Evolutionary conservation across 352 stramenopile genomes (phyloP).

Genomic region (Saprolegnia parasitica): DNA sequence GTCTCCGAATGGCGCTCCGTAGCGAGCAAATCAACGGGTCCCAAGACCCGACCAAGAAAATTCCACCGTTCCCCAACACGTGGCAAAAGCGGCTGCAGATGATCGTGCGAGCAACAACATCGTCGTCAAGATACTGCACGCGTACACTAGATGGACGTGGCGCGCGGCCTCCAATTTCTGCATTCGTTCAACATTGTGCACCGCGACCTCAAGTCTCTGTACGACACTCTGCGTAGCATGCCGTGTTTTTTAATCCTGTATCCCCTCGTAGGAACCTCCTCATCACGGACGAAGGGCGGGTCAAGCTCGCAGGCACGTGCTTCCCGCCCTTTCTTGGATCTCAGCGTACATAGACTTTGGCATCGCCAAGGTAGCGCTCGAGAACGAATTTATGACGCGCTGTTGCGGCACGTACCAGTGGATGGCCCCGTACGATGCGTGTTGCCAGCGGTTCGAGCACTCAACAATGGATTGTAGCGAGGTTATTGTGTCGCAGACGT

Average conservation of each 20-base stretch:
- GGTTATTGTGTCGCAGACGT: constrained; percentile 57
- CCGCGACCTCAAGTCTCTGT: constrained; percentile 77
- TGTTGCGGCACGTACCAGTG: constrained; percentile 79
- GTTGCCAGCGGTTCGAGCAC: neutral
- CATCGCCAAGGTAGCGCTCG: constrained; percentile 55
- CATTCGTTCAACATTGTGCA: constrained; percentile 81
- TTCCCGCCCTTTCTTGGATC: neutral
- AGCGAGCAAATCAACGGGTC: constrained; percentile 75
- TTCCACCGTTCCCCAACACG: constrained; percentile 57
- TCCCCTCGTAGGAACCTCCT: constrained; percentile 60
- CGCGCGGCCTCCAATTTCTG: constrained; percentile 64
- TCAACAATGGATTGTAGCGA: constrained; percentile 39
- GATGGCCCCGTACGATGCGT: constrained; percentile 62
- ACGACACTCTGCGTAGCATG: constrained; percentile 29
- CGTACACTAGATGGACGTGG: constrained; percentile 49
- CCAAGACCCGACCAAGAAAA: constrained; percentile 44
- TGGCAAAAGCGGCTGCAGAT: constrained; percentile 76
- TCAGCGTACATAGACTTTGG: constrained; percentile 50
- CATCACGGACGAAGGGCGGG: constrained; percentile 58
- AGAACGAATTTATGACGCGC: constrained; percentile 57
- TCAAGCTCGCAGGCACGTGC: constrained; percentile 58
- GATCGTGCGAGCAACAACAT: constrained; percentile 42
- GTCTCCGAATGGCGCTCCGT: neutral
- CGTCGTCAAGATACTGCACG: neutral
- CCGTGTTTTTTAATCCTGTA: neutral